Evolutionary conservation across 768 basidiomycete genomes (phyloP).

Genomic region (Trametes meyenii): DNA sequence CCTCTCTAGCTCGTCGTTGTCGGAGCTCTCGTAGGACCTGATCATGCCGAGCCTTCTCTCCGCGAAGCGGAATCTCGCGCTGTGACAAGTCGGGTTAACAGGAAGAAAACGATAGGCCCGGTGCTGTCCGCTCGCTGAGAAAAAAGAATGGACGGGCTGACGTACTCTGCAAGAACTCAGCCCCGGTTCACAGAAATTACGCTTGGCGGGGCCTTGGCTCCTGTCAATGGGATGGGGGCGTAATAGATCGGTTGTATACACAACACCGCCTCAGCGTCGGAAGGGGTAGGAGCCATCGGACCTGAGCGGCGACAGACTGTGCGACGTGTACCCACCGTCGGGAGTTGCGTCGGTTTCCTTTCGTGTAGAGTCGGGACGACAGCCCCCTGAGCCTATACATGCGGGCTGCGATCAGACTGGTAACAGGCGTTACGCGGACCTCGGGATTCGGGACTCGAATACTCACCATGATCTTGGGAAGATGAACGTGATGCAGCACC

Average conservation of each 20-base stretch:
- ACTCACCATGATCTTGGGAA: slow-evolving; percentile 9
- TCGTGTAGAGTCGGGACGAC: background rate
- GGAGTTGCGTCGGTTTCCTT: background rate
- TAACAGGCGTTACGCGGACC: background rate
- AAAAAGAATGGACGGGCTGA: background rate
- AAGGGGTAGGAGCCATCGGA: background rate
- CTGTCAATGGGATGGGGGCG: background rate
- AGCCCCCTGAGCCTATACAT: slow-evolving; percentile 7
- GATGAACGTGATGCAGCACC: slow-evolving; percentile 2
- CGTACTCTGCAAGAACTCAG: background rate
- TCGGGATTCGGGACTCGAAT: background rate
- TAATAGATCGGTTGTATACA: background rate
- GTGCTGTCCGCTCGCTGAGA: slow-evolving; percentile 1
- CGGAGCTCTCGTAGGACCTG: background rate
- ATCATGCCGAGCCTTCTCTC: background rate
- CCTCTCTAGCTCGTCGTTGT: background rate
- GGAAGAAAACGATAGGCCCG: background rate
- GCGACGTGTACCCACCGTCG: background rate
- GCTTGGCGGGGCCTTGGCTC: slow-evolving; percentile 2
- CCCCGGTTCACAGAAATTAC: background rate
- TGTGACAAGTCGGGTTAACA: background rate
- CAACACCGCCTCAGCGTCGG: background rate
- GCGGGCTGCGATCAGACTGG: slow-evolving; percentile 7
- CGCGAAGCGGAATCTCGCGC: background rate
- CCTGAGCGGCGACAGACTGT: background rate